These are phyloP conservation scores for Piedraia hortae DNA, from an alignment of 2,329 filamentous ascomycete genomes.

Conservation along the genomic window DNA sequence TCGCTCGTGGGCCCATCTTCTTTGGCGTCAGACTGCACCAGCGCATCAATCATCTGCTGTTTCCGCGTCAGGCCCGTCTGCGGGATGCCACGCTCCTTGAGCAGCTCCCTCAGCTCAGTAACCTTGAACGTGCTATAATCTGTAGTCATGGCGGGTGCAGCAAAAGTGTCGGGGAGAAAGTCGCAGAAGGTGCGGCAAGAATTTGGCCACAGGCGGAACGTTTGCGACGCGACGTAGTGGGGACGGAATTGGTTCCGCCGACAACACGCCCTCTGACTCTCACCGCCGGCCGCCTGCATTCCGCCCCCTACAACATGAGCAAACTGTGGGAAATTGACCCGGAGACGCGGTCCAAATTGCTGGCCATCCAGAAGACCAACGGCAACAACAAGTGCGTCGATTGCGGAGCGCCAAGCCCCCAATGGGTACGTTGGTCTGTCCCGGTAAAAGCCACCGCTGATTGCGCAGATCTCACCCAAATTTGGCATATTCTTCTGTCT, in stretches of 20 bases:
- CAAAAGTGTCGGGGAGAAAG: not conserved
- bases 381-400: slow-evolving; percentile 83
- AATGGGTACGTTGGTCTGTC: slow-evolving; percentile 46
- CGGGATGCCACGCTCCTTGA: slow-evolving; percentile 21
- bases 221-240: not conserved
- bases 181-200: not conserved
- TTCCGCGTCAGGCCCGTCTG: slow-evolving; percentile 20
- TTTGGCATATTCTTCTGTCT: slow-evolving; percentile 98
- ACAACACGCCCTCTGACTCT: not conserved
- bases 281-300: not conserved
- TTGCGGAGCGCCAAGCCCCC: slow-evolving; percentile 79
- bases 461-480: slow-evolving; percentile 46
- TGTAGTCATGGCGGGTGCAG: slow-evolving; percentile 3
- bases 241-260: not conserved
- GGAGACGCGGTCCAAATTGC: slow-evolving; percentile 85
- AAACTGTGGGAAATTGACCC: slow-evolving; percentile 99
- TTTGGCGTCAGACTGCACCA: slow-evolving; percentile 12
- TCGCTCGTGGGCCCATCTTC: too few relatives aligned
- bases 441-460: not conserved
- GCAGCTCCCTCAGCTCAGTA: slow-evolving; percentile 17
- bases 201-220: not conserved
- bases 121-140: slow-evolving; percentile 22
- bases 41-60: slow-evolving; percentile 20
- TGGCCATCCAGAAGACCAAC: slow-evolving; percentile 69
- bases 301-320: slow-evolving; percentile 13